Percentiles rank a stretch among this genome's conserved stretches.
These are phyloP conservation scores for Thielaviopsis punctulata DNA, from an alignment of 2,329 filamentous ascomycete genomes.

Conservation along the genomic window DNA sequence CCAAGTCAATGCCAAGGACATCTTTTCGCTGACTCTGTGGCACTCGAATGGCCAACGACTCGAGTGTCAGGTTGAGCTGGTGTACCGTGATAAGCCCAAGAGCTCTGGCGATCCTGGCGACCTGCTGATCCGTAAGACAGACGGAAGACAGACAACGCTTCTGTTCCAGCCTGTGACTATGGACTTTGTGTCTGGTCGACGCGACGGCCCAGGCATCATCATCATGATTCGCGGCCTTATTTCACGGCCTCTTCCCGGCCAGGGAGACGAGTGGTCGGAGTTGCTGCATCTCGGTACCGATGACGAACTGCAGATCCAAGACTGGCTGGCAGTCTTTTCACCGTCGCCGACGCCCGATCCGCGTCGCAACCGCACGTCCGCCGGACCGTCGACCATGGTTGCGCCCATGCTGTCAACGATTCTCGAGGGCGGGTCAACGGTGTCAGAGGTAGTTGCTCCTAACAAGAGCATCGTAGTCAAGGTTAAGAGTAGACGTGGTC, in stretches of 20 bases:
- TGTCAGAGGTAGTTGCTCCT: conserved; percentile 6
- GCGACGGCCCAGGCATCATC: conserved; percentile 57
- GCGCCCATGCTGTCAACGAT: conserved; percentile 9
- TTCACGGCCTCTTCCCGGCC: conserved; percentile 22
- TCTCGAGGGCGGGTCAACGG: conserved; percentile 5
- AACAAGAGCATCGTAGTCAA: conserved; percentile 2
- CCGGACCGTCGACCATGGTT: background rate
- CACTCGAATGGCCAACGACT: conserved; percentile 85
- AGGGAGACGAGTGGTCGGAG: conserved; percentile 63
- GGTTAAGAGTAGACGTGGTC: conserved; percentile 9
- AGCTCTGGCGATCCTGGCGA: conserved; percentile 55
- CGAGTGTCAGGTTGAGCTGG: conserved; percentile 73
- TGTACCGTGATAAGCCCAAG: conserved; percentile 66
- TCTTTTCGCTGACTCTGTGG: conserved; percentile 67
- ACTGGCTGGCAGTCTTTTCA: conserved; percentile 72
- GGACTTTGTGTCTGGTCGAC: conserved; percentile 59
- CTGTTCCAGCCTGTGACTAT: conserved; percentile 78
- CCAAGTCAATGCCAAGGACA: conserved; percentile 77
- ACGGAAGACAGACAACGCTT: conserved; percentile 58
- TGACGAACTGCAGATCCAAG: conserved; percentile 57
- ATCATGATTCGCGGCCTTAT: conserved; percentile 62
- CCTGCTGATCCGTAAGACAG: conserved; percentile 83
- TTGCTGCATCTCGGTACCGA: conserved; percentile 61
- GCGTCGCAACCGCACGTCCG: conserved; percentile 12
- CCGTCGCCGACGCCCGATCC: conserved; percentile 20